A percentile compares a stretch with the other conserved stretches of the same genome.
These are phyloP conservation scores for Calocybe cyanea DNA, from an alignment of 768 basidiomycete species.

Conservation along the genomic window DNA sequence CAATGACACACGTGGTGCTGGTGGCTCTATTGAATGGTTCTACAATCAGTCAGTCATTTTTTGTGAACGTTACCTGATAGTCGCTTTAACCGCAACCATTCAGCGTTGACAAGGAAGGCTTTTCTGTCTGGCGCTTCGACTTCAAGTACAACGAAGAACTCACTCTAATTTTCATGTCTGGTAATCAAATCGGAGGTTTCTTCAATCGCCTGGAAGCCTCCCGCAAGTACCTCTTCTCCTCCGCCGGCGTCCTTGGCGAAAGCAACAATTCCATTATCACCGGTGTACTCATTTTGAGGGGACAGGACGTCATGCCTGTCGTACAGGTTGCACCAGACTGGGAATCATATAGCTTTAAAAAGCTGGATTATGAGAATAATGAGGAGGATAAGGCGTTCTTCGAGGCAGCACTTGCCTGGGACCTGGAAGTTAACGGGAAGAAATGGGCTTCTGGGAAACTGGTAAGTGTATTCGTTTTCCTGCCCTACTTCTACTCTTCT, in stretches of 20 bases:
- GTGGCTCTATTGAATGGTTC: conserved; percentile 91
- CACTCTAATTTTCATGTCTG: conserved; percentile 90
- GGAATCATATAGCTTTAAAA: conserved; percentile 82
- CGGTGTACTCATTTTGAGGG: conserved; percentile 82
- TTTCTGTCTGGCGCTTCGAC: conserved; percentile 87
- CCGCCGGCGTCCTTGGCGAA: conserved; percentile 84
- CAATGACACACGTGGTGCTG: conserved; percentile 87
- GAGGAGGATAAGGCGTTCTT: conserved; percentile 82
- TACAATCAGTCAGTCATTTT: conserved; percentile 75
- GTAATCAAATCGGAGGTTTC: conserved; percentile 92
- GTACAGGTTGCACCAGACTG: conserved; percentile 85
- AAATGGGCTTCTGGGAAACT: conserved; percentile 76
- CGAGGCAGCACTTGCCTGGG: conserved; percentile 92
- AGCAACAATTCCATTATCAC: conserved; percentile 75
- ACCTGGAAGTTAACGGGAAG: conserved; percentile 78
- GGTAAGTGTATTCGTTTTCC: conserved; percentile 37
- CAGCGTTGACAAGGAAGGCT: conserved; percentile 87
- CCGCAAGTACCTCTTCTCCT: conserved; percentile 95
- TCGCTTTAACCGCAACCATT: background rate
- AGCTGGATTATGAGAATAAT: conserved; percentile 68
- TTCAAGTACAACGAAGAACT: conserved; percentile 98
- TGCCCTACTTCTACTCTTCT: no score
- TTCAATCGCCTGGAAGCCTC: conserved; percentile 98
- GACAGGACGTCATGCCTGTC: conserved; percentile 65
- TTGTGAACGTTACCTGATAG: background rate